phyloP scores from a whole-genome alignment of 1,284 basidiomycete species.

The Erythrobasidium hasegawianum region DNA sequence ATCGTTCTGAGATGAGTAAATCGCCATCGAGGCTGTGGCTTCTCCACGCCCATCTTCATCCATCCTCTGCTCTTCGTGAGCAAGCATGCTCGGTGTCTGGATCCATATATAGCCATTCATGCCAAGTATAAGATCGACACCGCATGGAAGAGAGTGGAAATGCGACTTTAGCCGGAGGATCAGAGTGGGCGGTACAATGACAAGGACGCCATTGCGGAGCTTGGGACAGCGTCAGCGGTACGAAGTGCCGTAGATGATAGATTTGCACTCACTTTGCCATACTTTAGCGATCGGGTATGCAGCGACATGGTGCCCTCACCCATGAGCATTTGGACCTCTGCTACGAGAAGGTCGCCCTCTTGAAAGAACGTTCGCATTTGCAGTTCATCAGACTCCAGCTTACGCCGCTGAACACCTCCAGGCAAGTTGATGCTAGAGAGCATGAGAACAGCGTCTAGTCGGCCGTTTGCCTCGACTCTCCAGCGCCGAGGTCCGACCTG shows the following conservation, averaged over 20 bases:
- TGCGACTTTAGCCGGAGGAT: constrained; percentile 92
- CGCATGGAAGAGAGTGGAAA: constrained; percentile 82
- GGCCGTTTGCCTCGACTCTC: constrained; percentile 91
- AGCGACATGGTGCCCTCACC: constrained; percentile 90
- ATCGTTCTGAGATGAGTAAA: constrained; percentile 35
- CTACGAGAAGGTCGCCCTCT: constrained; percentile 93
- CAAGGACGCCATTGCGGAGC: constrained; percentile 89
- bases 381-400: constrained; percentile 95
- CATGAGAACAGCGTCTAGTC: constrained; percentile 92
- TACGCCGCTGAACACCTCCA: constrained; percentile 93
- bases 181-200: constrained; percentile 74
- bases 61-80: not conserved
- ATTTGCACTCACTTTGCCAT: constrained; percentile 76
- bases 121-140: constrained; percentile 90
- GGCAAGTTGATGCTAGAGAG: constrained; percentile 97
- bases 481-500: constrained; percentile 87
- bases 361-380: constrained; percentile 99
- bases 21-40: constrained; percentile 23
- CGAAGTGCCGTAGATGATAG: not conserved
- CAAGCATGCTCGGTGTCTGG: constrained; percentile 55
- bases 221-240: constrained; percentile 46
- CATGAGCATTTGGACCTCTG: constrained; percentile 95
- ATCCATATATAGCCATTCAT: constrained; percentile 98
- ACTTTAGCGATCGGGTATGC: constrained; percentile 91
- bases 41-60: constrained; percentile 21